Evolutionary conservation across 345 rosid genomes (phyloP), one percentile per base, ranked within the genome.

Genomic region (Fremontodendron californicum): DNA sequence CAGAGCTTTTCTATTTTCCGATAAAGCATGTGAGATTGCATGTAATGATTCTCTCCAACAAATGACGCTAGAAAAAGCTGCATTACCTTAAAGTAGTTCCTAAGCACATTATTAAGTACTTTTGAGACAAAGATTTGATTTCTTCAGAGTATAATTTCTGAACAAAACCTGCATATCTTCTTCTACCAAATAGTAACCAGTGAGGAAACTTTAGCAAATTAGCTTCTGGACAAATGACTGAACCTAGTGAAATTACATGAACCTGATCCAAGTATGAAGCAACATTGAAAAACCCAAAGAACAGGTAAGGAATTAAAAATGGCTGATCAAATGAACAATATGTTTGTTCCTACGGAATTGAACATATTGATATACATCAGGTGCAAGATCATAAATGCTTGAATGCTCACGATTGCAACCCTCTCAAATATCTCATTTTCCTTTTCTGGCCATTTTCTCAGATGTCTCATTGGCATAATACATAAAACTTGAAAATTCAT

Each of bases 21-120:
- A 66, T 66, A 21, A 66, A n/a, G 71, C 27, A 65, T 65, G 70
- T 16, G 18, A 65, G 48, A 33, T 63, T 7, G 68, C 68, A 35
- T 63, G 21, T 35, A 33, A 7, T 65, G 23, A 43, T 15, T 7
- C 5, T 23, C 52, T 42, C 9, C 72, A 21, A 23, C 33, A 42
- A 45, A 13, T 43, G 37, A 6, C 0, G 21, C 23, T 68, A 43
- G 46, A 37, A 19, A 42, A 27, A 27, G 21, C 37, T 29, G 57
- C 73, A 69, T 46, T 69, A 27, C 12, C 57, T 6, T 43, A 42
- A 8, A 45, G 7, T 45, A 46, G 40, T 18, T 69, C 21, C 39
- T 18, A 45, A 27, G 16, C 48, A 65, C 48, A 39, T 39, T 18
- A 9, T 71, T 16, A 71, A 48, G 58, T 13, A 37, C 16, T 48